These are phyloP conservation scores for Fragaria iinumae DNA, from an alignment of 306 rosid species.

Conservation along the genomic window DNA sequence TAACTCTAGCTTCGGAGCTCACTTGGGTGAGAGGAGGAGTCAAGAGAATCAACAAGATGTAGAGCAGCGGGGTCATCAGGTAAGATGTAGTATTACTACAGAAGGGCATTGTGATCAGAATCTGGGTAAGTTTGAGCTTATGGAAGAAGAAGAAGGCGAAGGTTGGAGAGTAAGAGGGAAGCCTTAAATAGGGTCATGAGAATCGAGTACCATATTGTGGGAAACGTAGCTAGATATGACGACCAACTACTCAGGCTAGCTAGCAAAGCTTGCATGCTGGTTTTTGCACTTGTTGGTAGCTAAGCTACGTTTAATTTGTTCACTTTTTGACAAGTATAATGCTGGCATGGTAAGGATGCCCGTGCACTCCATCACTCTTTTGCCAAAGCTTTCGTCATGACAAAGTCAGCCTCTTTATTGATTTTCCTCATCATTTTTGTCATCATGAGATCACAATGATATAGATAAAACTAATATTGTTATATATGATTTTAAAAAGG, in stretches of 20 bases:
- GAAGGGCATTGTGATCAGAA: constrained; percentile 3
- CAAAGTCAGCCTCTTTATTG: background rate
- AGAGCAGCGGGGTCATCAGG: constrained; percentile 25
- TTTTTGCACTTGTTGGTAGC: constrained; percentile 13
- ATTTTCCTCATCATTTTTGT: background rate
- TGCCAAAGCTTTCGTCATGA: background rate
- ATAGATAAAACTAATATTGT: background rate
- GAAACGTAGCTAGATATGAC: constrained; percentile 26
- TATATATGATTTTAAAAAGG: background rate
- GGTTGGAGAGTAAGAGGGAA: constrained; percentile 14
- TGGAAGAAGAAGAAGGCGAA: constrained; percentile 13
- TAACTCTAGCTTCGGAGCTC: constrained; percentile 15
- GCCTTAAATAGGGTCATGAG: constrained; percentile 66
- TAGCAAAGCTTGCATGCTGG: constrained; percentile 34
- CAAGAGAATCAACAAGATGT: constrained; percentile 33
- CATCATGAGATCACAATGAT: background rate
- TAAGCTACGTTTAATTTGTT: background rate
- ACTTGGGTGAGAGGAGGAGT: constrained; percentile 20
- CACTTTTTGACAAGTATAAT: constrained; percentile 37
- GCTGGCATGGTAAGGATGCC: constrained; percentile 28
- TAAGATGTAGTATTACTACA: background rate
- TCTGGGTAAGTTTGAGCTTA: background rate
- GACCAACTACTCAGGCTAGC: constrained; percentile 50
- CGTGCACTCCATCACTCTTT: constrained; percentile 46
- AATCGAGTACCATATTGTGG: constrained; percentile 5